Evolutionary conservation across 305 asterid species (phyloP).

Genomic region (Fraxinus angustifolia): DNA sequence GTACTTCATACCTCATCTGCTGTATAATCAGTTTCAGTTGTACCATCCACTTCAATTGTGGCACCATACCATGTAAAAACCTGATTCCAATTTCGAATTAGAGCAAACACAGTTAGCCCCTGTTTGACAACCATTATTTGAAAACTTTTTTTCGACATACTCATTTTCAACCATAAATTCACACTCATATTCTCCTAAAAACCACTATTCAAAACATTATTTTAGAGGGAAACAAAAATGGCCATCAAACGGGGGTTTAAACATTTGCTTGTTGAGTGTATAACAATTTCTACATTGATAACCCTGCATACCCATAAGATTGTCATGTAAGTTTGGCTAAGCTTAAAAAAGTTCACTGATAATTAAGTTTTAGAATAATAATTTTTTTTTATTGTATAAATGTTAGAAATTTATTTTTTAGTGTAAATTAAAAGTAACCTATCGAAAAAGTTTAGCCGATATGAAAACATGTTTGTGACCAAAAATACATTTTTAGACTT

Average conservation of each 20-base stretch:
- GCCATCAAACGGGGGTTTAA: background rate
- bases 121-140: background rate
- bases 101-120: constrained; percentile 12
- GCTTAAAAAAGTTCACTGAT: background rate
- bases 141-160: too few relatives aligned
- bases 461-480: background rate
- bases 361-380: background rate
- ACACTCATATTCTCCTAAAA: background rate
- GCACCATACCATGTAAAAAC: constrained; percentile 98
- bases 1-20: constrained; percentile 74
- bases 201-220: background rate
- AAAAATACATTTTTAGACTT: background rate
- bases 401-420: background rate
- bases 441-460: background rate
- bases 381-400: background rate
- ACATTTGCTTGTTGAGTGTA: background rate
- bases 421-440: background rate
- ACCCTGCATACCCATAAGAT: background rate
- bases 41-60: constrained; percentile 80
- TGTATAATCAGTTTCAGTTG: constrained; percentile 85
- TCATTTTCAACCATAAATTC: background rate
- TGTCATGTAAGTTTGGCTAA: background rate
- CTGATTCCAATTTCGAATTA: constrained; percentile 36
- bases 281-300: background rate
- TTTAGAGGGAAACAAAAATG: background rate